Conservation (phyloP, 164 flowering plant species). For the Kingdonia uniflora region DNA sequence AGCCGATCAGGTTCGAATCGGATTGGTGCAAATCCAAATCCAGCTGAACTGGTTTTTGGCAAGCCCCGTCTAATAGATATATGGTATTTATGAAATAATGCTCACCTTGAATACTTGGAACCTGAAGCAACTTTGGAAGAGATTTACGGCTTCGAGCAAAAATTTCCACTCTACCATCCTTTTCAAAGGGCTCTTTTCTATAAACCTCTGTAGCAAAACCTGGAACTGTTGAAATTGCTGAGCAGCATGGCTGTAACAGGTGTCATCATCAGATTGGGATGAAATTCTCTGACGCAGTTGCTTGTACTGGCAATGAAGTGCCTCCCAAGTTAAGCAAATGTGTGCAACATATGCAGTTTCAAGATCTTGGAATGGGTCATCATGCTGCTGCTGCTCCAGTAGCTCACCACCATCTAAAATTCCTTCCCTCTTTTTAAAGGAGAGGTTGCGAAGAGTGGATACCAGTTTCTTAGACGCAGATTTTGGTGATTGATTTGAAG, state of each 20-base stretch:
- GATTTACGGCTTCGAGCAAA: slow-evolving; percentile 50
- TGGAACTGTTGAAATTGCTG: slow-evolving; percentile 82
- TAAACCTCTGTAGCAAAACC: slow-evolving; percentile 71
- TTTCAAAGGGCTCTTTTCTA: slow-evolving; percentile 86
- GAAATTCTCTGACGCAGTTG: slow-evolving; percentile 43
- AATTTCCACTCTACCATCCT: slow-evolving; percentile 42
- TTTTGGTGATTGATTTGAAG: slow-evolving; percentile 54
- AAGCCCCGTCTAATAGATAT: no score
- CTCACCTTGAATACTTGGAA: slow-evolving; percentile 60
- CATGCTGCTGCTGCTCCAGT: slow-evolving; percentile 38
- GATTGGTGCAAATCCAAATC: no score
- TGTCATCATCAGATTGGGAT: slow-evolving; percentile 33
- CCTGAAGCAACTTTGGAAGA: slow-evolving; percentile 65
- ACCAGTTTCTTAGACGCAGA: slow-evolving; percentile 64
- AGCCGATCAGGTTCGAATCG: no score
- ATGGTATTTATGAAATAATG: not conserved
- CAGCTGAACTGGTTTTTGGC: no score
- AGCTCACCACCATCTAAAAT: slow-evolving; percentile 56
- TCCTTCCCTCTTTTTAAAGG: slow-evolving; percentile 51
- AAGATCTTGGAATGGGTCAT: slow-evolving; percentile 44
- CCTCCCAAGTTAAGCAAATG: slow-evolving; percentile 85
- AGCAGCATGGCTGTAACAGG: slow-evolving; percentile 52
- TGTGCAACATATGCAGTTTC: slow-evolving; percentile 84
- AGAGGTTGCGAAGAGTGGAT: slow-evolving; percentile 68
- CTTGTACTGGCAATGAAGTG: slow-evolving; percentile 73